Conservation (phyloP, 176 grass and related monocot species). For the Oryza meyeriana region DNA sequence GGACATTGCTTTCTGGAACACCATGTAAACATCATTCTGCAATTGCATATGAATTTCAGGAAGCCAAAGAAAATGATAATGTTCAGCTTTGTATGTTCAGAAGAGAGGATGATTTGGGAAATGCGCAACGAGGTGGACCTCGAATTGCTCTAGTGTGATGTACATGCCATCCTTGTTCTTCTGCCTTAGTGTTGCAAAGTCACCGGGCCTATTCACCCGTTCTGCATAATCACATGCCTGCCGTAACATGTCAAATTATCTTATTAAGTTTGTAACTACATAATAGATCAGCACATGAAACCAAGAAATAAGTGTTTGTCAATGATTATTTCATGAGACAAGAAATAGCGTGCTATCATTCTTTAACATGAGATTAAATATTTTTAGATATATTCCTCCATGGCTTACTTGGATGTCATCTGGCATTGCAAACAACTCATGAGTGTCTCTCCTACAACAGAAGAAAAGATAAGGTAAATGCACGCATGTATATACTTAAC, state of each 20-base stretch:
- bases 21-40: slow-evolving; percentile 64
- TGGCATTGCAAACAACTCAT: slow-evolving; percentile 68
- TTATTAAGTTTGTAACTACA: neutral
- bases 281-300: neutral
- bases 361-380: neutral
- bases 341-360: neutral
- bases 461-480: neutral
- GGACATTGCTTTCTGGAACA: slow-evolving; percentile 65
- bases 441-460: slow-evolving; percentile 52
- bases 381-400: neutral
- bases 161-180: slow-evolving; percentile 78
- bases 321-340: neutral
- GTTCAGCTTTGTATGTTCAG: neutral
- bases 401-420: slow-evolving; percentile 55
- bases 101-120: neutral
- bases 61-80: neutral
- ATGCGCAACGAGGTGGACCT: slow-evolving; percentile 32
- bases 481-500: neutral
- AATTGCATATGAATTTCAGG: neutral
- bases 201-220: slow-evolving; percentile 53
- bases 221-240: slow-evolving; percentile 55
- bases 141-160: slow-evolving; percentile 55
- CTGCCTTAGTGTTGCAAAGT: slow-evolving; percentile 69
- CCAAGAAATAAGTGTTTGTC: neutral
- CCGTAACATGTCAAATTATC: neutral